Percentiles rank a stretch among this genome's conserved stretches.
phyloP scores from a whole-genome alignment of 768 basidiomycete species.

The Scleroderma citrinum region DNA sequence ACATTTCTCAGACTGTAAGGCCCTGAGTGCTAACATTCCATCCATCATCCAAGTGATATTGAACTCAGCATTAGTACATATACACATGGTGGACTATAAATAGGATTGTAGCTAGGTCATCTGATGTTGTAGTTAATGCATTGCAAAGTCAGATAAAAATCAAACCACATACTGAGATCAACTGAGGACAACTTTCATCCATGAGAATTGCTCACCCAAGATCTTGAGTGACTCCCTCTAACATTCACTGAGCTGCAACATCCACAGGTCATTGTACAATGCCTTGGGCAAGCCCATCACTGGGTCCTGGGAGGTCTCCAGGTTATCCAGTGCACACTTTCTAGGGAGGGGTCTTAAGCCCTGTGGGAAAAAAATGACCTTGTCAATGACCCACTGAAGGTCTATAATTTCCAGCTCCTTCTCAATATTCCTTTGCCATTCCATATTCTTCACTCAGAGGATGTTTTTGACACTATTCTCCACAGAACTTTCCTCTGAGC shows the following conservation, averaged over 20 bases:
- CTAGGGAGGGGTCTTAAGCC: background rate
- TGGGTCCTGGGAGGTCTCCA: background rate
- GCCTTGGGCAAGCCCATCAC: background rate
- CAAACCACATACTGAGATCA: no score
- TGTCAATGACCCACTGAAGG: slow-evolving; percentile 1
- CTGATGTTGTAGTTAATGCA: background rate
- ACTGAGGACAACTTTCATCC: background rate
- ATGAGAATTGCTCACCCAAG: background rate
- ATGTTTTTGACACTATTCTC: slow-evolving; percentile 4
- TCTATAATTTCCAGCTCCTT: background rate
- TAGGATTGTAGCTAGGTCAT: no score
- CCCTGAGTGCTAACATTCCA: no score
- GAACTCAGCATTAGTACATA: no score
- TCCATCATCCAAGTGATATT: no score
- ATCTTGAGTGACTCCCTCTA: background rate
- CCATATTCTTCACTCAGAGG: slow-evolving; percentile 5
- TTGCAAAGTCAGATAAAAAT: no score
- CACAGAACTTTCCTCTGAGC: slow-evolving; percentile 8
- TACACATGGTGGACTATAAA: no score
- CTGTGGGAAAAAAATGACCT: slow-evolving; percentile 1
- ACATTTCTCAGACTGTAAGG: no score
- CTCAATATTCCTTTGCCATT: background rate
- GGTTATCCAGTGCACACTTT: background rate
- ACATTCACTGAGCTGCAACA: background rate
- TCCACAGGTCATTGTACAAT: slow-evolving; percentile 4